Evolutionary conservation across 2,329 filamentous ascomycete genomes (phyloP), one percentile per base, ranked within the genome.

Genomic region (Lachnellula willkommii): DNA sequence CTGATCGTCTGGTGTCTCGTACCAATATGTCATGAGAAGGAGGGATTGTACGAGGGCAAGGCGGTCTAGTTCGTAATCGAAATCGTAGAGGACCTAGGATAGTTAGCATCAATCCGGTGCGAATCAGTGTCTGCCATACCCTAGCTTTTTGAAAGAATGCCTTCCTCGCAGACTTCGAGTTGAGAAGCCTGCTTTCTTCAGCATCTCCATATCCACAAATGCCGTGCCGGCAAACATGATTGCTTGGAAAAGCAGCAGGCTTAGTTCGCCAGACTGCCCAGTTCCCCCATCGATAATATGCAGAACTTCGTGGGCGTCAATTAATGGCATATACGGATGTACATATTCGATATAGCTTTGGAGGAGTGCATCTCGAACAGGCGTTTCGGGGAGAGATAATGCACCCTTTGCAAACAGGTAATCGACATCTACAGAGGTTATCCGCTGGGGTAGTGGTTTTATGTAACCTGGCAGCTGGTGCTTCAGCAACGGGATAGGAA

Each of bases 11-110:
- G 92, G 92, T 12, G 90, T 95, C 73, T 96, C 92, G 71, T 96
- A 96, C 88, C 93, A 97, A 71, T 95, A 96, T 3, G 92, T 96
- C 88, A 96, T 92, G 57, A 96, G 79, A 24, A 96, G 78, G 22
- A 96, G 78, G 4, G 89, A 87, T 72, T 96, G 93, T 15, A 96
- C 90, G 24, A 96, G 80, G 20, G 90, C 84, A 56, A 96, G 86
- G 51, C 92, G 88, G 71, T 96, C 92, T 46, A 85, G 83, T 72
- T 97, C 93, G 71, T 95, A 95, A 71, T 97, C 93, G 63, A 96
- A 95, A 70, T 96, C 92, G 73, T 96, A 96, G 17, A 97, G 79
- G 3, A 94, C 79, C 84, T 90, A 65, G 56, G 58, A 26, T 53
- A 26, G 48, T 62, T 53, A 62, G 57, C 47, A 42, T 28, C 26